Evolutionary conservation across 345 rosid genomes (phyloP).

Genomic region (Kandelia obovata): DNA sequence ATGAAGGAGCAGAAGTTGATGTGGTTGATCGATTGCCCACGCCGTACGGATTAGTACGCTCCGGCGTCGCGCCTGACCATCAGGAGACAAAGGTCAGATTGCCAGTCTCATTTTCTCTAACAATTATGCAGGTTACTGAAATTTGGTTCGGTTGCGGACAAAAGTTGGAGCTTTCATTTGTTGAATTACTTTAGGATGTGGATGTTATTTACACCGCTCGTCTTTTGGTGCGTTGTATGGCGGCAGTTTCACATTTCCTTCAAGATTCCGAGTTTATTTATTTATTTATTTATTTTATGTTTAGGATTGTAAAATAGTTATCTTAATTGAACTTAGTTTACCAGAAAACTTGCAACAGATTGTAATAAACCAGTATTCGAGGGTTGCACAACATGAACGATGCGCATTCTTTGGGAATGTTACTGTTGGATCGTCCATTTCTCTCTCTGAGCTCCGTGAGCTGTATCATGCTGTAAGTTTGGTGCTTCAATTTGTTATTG

Average conservation of each 20-base stretch:
- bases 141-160: no score
- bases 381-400: constrained; percentile 57
- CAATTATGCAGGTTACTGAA: not conserved
- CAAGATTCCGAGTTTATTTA: not conserved
- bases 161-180: no score
- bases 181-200: no score
- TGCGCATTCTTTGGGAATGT: constrained; percentile 82
- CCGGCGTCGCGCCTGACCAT: constrained; percentile 96
- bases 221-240: no score
- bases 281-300: not conserved
- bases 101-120: not conserved
- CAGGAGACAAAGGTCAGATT: constrained; percentile 77
- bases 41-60: constrained; percentile 91
- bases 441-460: constrained; percentile 69
- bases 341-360: constrained; percentile 62
- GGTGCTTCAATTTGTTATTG: not conserved
- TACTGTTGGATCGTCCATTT: constrained; percentile 61
- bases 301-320: not conserved
- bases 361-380: constrained; percentile 81
- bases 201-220: no score
- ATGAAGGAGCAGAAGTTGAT: constrained; percentile 58
- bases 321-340: constrained; percentile 48
- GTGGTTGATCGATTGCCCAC: constrained; percentile 86
- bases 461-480: constrained; percentile 67
- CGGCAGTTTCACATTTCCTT: no score